Evolutionary conservation across 2,329 filamentous ascomycete genomes (phyloP).

Genomic region (Apiospora kogelbergensis): DNA sequence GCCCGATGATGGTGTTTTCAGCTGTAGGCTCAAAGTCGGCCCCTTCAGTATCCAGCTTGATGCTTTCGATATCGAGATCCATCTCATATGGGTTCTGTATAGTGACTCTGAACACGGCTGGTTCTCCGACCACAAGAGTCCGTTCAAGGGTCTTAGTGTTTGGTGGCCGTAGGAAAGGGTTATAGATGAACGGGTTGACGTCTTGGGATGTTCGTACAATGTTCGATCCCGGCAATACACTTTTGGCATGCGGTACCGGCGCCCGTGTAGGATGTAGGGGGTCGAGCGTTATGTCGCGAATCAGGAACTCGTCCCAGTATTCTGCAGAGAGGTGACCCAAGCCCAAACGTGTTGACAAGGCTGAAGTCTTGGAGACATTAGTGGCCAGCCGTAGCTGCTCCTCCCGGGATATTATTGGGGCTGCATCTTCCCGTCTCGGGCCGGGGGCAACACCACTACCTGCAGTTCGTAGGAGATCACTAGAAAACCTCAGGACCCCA

Average conservation of each 20-base stretch:
- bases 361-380: conserved; percentile 82
- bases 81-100: conserved; percentile 95
- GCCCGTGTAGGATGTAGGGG: conserved; percentile 57
- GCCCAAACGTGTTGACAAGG: conserved; percentile 74
- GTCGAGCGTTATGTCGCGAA: conserved; percentile 74
- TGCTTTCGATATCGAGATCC: conserved; percentile 82
- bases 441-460: conserved; percentile 78
- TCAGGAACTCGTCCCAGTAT: conserved; percentile 96
- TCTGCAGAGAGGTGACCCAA: conserved; percentile 70
- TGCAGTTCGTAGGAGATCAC: conserved; percentile 78
- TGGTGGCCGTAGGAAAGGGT: conserved; percentile 76
- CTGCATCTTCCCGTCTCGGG: conserved; percentile 65
- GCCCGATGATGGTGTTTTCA: conserved; percentile 69
- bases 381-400: conserved; percentile 83
- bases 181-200: conserved; percentile 89
- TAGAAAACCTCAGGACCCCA: conserved; percentile 85
- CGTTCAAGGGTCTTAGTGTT: conserved; percentile 61
- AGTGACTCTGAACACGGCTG: conserved; percentile 75
- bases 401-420: conserved; percentile 71
- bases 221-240: conserved; percentile 50
- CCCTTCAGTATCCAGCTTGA: conserved; percentile 73
- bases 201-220: conserved; percentile 56
- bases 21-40: conserved; percentile 67
- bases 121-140: conserved; percentile 76
- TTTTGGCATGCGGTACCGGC: conserved; percentile 65